These are phyloP conservation scores for Penicillium sp. DNA, from an alignment of 2,329 filamentous ascomycete genomes.

Conservation along the genomic window DNA sequence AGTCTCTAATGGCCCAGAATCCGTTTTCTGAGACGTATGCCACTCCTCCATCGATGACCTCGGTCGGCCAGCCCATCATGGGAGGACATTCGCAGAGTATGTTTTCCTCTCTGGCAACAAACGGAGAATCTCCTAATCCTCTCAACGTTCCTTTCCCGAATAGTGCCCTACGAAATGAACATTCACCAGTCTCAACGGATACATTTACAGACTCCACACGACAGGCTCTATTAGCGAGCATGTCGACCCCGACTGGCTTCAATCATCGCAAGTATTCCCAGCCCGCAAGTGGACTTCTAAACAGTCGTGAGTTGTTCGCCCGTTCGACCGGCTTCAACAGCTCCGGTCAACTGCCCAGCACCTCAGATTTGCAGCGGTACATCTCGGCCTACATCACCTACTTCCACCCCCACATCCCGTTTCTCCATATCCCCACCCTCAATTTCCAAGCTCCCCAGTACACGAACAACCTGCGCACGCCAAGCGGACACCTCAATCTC, in stretches of 20 bases:
- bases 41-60: conserved; percentile 71
- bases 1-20: conserved; percentile 68
- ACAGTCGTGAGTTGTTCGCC: conserved; percentile 35
- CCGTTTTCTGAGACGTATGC: conserved; percentile 70
- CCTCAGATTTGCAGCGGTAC: conserved; percentile 82
- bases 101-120: conserved; percentile 45
- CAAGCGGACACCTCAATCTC: conserved; percentile 51
- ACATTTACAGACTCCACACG: conserved; percentile 65
- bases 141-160: conserved; percentile 50
- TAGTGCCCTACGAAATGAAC: conserved; percentile 61
- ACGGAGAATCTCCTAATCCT: conserved; percentile 46
- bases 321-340: conserved; percentile 36
- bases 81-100: conserved; percentile 58
- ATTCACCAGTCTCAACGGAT: conserved; percentile 60
- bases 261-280: conserved; percentile 60
- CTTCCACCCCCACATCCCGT: conserved; percentile 93
- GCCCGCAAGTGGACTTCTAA: conserved; percentile 51
- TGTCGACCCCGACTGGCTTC: conserved; percentile 57
- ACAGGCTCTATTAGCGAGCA: conserved; percentile 59
- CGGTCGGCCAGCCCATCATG: conserved; percentile 69
- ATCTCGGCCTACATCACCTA: conserved; percentile 86
- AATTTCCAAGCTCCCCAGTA: conserved; percentile 79
- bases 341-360: conserved; percentile 66
- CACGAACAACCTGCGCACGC: conserved; percentile 57
- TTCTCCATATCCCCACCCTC: conserved; percentile 85